Base-by-base conservation (phyloP, 805 yeast genomes). In the Debaryomyces tyrocola region DNA sequence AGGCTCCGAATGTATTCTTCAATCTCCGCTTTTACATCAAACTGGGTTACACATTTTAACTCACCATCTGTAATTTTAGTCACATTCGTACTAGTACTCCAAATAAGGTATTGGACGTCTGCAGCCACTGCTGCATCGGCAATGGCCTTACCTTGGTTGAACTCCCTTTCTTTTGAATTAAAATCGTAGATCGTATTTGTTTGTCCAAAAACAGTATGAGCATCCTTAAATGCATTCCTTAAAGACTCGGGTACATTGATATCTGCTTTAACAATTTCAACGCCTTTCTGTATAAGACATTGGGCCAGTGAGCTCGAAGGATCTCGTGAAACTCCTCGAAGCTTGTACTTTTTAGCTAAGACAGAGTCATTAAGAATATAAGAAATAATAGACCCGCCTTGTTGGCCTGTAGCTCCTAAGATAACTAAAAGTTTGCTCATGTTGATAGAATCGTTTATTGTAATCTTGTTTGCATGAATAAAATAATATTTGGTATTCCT, bases 381-480 rank as follows among this genome's bases (percentile, higher is more conserved):
- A 6, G 34, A 20, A 2, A 49, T 37, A 33, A 54, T 45, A 7
- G 58, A 51, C 20, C 58, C 49, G 28, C 58, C 58, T 47, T 54
- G 58, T 80, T 50, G 39, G 69, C 78, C 14, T 69, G 46, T 46
- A 21, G 44, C 47, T 7, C 46, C 43, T 33, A 46, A 38, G 5
- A 46, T 41, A 14, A 35, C 44, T 36, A 46, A 33, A 17, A 41
- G n/a, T 12, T 56, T 41, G 15, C 44, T 40, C 48, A 45, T 45
- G 10, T 24, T 24, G 27, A 24, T 24, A 24, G 27, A 3, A 9
- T 9, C 10, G 10, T 24, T 7, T 7, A 5, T 6, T 24, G 10
- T 24, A 24, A 17, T 17, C 27, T 2, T 57, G 7, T 24, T 24
- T 24, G 27, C 27, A 24, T 3, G 10, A 7, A 24, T 9, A 7